Evolutionary conservation across 176 grass and related monocot species (phyloP).

Genomic region (Elaeis guineensis): DNA sequence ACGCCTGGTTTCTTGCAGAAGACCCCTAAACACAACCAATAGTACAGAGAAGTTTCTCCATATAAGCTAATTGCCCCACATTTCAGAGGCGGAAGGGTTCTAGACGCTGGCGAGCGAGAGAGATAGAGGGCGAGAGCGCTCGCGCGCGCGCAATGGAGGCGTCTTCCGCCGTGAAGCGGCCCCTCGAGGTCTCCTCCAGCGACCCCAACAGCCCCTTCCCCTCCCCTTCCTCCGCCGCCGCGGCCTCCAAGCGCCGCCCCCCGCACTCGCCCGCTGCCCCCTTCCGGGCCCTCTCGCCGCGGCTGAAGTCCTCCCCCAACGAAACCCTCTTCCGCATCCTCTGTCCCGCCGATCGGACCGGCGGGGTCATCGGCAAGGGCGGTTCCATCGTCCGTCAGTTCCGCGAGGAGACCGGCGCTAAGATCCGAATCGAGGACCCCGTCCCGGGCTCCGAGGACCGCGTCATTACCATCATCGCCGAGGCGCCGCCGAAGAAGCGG

Average conservation of each 20-base stretch:
- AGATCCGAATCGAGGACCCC: constrained; percentile 31
- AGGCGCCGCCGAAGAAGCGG: not conserved
- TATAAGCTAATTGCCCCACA: no score
- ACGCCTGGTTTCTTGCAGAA: no score
- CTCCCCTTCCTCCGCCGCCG: constrained; percentile 22
- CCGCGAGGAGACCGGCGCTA: constrained; percentile 19
- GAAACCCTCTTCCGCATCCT: constrained; percentile 39
- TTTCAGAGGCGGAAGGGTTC: not conserved
- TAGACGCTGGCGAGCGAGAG: not conserved
- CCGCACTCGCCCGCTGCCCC: not conserved
- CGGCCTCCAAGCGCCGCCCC: constrained; percentile 23
- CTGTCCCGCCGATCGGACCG: constrained; percentile 29
- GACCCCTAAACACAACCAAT: no score
- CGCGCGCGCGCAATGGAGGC: no score
- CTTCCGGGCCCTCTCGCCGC: constrained; percentile 1
- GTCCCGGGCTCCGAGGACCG: constrained; percentile 42
- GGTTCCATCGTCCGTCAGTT: constrained; percentile 17
- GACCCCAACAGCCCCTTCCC: constrained; percentile 16
- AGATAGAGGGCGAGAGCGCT: not conserved
- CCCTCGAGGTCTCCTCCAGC: not conserved
- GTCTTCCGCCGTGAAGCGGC: not conserved
- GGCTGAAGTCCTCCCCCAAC: not conserved
- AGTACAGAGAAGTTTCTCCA: no score
- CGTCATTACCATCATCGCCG: constrained; percentile 33
- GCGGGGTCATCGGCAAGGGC: constrained; percentile 7